Evolutionary conservation across 768 basidiomycete species (phyloP).

Genomic region (Lactarius tabidus): DNA sequence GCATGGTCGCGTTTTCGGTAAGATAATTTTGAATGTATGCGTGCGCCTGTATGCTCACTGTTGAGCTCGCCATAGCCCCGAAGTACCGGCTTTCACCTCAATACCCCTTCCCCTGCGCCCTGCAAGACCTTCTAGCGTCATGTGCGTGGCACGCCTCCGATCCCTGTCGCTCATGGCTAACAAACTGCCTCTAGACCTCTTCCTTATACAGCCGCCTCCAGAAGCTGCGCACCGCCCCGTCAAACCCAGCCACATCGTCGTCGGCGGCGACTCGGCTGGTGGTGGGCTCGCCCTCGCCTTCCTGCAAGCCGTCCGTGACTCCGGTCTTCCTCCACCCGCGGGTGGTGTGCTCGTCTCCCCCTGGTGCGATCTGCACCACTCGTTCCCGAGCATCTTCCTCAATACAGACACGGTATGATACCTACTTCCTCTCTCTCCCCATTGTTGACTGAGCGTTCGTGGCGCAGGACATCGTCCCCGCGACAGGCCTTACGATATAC

Average conservation of each 20-base stretch:
- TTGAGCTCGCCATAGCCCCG: constrained; percentile 46
- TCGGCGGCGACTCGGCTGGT: constrained; percentile 94
- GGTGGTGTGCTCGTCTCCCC: constrained; percentile 90
- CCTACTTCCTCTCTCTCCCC: background rate
- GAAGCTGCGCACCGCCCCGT: constrained; percentile 75
- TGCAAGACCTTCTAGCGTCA: constrained; percentile 86
- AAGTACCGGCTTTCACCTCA: constrained; percentile 88
- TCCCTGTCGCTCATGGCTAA: background rate
- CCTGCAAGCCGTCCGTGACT: constrained; percentile 83
- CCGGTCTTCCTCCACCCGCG: constrained; percentile 77
- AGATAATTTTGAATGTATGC: constrained; percentile 14
- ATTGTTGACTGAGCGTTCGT: background rate
- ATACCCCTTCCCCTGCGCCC: constrained; percentile 91
- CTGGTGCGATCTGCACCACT: constrained; percentile 89
- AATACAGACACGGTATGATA: constrained; percentile 75
- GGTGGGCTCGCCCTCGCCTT: constrained; percentile 82
- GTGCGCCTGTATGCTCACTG: constrained; percentile 4
- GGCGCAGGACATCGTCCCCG: constrained; percentile 69
- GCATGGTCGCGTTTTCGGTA: constrained; percentile 82
- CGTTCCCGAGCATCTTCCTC: constrained; percentile 80
- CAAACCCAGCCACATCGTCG: constrained; percentile 72
- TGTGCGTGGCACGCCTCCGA: constrained; percentile 45
- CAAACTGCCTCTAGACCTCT: constrained; percentile 57
- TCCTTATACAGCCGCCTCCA: constrained; percentile 84
- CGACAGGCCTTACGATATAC: constrained; percentile 68